Conservation (phyloP, 305 asterid genomes). For the Solanum aculeatissimum region DNA sequence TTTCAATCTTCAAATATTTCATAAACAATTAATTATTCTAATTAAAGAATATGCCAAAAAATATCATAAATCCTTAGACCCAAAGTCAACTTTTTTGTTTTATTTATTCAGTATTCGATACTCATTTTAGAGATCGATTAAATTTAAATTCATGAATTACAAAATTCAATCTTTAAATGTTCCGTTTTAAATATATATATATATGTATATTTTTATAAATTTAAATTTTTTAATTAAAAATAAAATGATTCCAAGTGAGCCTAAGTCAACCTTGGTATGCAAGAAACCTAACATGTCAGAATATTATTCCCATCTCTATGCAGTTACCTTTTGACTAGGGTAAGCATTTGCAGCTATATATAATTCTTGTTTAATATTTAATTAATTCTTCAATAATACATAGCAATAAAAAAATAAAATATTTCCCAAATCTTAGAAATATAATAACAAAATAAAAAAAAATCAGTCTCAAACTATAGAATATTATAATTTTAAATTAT, state of each 20-base stretch:
- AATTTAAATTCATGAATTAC: rapidly evolving
- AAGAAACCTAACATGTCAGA: background rate
- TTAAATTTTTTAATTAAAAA: background rate
- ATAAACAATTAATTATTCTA: background rate
- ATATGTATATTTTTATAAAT: background rate
- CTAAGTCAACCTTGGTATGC: background rate
- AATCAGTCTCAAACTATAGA: background rate
- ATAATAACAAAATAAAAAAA: background rate
- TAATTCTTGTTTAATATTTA: background rate
- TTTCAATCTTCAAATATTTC: background rate
- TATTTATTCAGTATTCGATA: background rate
- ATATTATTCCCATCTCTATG: background rate
- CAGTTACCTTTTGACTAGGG: background rate
- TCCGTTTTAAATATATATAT: rapidly evolving
- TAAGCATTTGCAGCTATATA: background rate
- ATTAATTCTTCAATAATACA: background rate
- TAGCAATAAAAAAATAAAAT: background rate
- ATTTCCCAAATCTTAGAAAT: background rate
- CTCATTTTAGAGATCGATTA: rapidly evolving
- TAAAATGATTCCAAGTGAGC: background rate
- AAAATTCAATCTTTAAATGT: rapidly evolving
- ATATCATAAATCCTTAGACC: background rate
- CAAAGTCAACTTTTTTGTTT: background rate
- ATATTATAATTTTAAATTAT: background rate
- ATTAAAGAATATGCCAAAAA: background rate